These are phyloP conservation scores for Globisporangium ultimum DNA, from an alignment of 352 stramenopile genomes.

Conservation along the genomic window DNA sequence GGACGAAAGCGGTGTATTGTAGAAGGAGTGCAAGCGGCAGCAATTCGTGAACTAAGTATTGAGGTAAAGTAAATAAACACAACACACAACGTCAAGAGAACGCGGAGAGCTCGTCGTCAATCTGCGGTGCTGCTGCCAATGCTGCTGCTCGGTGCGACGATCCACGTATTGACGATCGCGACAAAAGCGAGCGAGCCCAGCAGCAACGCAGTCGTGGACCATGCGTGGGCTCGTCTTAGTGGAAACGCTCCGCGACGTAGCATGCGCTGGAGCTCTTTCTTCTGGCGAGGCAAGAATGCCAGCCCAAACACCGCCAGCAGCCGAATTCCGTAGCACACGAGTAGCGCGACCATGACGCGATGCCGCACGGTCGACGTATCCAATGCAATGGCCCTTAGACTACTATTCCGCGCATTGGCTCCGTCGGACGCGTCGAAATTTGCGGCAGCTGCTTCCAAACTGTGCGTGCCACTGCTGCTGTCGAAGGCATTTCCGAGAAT, in stretches of 20 bases:
- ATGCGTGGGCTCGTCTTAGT: neutral
- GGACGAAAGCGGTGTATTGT: neutral
- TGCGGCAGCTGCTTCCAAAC: neutral
- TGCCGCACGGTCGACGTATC: conserved; percentile 4
- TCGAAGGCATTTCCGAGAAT: conserved; percentile 38
- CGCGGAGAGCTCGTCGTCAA: no score
- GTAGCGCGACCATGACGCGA: conserved; percentile 33
- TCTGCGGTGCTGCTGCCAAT: no score
- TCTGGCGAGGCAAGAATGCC: conserved; percentile 41
- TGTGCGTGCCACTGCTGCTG: conserved; percentile 12
- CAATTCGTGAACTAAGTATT: neutral
- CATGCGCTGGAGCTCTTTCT: conserved; percentile 30
- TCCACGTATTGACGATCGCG: conserved; percentile 2
- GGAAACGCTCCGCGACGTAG: neutral
- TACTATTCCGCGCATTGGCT: conserved; percentile 2
- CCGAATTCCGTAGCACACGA: conserved; percentile 37
- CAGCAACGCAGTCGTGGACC: conserved; percentile 1
- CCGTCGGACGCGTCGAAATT: neutral
- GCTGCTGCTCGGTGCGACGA: neutral
- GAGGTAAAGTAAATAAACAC: conserved; percentile 7
- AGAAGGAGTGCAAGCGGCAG: neutral
- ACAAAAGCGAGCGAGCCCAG: conserved; percentile 4
- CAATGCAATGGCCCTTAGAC: no score
- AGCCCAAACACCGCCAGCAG: conserved; percentile 37
- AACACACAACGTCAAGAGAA: neutral